Evolutionary conservation across 73 alveolate species (phyloP), one percentile per base, ranked within the genome.

Genomic region (Symbiodinium pilosum): DNA sequence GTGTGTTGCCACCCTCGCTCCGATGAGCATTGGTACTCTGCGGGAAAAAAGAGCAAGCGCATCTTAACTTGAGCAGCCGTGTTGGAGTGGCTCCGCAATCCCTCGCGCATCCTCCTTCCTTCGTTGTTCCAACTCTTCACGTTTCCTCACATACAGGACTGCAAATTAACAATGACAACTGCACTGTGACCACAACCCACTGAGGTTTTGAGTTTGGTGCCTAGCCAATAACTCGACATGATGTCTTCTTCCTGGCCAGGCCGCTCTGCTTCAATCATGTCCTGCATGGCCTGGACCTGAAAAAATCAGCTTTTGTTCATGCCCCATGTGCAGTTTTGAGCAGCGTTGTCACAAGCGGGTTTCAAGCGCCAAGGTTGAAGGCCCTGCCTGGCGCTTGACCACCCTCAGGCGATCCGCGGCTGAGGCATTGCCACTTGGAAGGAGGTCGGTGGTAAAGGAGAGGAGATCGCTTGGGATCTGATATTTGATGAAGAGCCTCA

Each of bases 401-500:
- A 91, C 81, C 97, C 71, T 38, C 43, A 91, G 54, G 30, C 77
- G 87, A 40, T 69, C 38, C 52, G 43, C 97, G 7, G 97, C 42
- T 14, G 95, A 40, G 44, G 36, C 87, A 7, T 56, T 21, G n/a
- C 75, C 95, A 32, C 69, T 84, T 6, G 95, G 95, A 28, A 41
- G 87, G 44, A 73, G 85, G 85, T 73, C 85, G 44, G 26, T 28
- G 34, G 88, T 24, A 39, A 52, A 93, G 87, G 93, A 93, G 54
- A 81, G 56, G 85, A 93, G 91, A 42, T 93, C 99, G 77, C 93
- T 83, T 69, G 99, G 99, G 75, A 93, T 83, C 83, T 93, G 99
- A 87, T 93, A 93, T 54, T 56, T 39, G 93, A 93, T 81, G 75
- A 93, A 93, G 12, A 93, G 75, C 98, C 92, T 81, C 9, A 39